These are phyloP conservation scores for Ceratobasidium theobromae DNA, from an alignment of 1,284 basidiomycete species.

Conservation along the genomic window DNA sequence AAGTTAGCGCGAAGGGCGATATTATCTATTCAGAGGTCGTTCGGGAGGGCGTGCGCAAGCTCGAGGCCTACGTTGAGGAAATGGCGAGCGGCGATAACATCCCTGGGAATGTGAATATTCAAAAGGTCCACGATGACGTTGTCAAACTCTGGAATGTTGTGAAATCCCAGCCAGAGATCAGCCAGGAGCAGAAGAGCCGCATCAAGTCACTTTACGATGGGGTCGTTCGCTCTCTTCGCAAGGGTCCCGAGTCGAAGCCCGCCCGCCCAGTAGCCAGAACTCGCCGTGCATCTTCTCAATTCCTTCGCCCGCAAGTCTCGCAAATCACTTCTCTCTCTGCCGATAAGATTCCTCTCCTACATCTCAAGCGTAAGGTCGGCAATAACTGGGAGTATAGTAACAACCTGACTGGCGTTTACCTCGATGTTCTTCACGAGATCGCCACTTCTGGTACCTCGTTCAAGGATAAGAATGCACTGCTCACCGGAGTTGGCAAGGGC, in stretches of 20 bases:
- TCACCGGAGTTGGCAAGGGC: conserved; percentile 96
- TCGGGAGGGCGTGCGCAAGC: conserved; percentile 92
- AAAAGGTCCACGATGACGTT: conserved; percentile 96
- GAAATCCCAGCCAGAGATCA: conserved; percentile 95
- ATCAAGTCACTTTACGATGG: conserved; percentile 97
- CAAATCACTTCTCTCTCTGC: conserved; percentile 70
- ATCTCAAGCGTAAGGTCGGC: conserved; percentile 97
- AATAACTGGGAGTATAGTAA: conserved; percentile 94
- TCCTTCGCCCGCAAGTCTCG: conserved; percentile 85
- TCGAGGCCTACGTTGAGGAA: conserved; percentile 97
- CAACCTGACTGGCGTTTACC: conserved; percentile 93
- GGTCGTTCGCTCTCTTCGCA: conserved; percentile 80
- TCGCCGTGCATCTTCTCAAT: conserved; percentile 89
- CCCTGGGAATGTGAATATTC: conserved; percentile 80
- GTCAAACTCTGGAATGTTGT: conserved; percentile 97
- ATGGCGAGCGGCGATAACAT: conserved; percentile 95
- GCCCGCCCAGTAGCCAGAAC: conserved; percentile 60
- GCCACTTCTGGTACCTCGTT: conserved; percentile 97
- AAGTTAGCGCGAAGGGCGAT: conserved; percentile 90
- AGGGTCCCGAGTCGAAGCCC: conserved; percentile 57
- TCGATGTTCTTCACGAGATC: conserved; percentile 96
- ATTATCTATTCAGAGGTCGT: conserved; percentile 94
- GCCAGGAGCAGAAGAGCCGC: conserved; percentile 93
- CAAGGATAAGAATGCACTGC: conserved; percentile 96
- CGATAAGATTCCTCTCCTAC: conserved; percentile 91